Percentiles rank a stretch among this genome's conserved stretches.
Conservation (phyloP, 352 stramenopile species). For the Phytophthora meadii region DNA sequence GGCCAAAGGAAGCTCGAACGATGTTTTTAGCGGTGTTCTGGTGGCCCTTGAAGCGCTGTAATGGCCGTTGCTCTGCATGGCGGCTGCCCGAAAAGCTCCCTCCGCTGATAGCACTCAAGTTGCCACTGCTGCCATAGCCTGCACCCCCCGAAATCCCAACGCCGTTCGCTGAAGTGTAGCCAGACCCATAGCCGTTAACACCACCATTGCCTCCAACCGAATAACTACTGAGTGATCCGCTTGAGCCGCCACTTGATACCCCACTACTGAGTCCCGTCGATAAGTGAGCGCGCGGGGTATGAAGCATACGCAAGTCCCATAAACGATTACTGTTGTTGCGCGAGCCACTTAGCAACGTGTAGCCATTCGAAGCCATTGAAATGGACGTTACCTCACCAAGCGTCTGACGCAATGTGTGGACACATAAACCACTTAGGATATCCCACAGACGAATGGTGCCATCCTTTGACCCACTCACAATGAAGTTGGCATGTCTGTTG, state of each 20-base stretch:
- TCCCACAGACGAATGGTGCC: slow-evolving; percentile 88
- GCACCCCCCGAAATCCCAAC: slow-evolving; percentile 22
- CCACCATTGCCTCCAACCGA: slow-evolving; percentile 16
- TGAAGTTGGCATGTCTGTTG: slow-evolving; percentile 87
- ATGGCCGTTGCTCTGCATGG: slow-evolving; percentile 64
- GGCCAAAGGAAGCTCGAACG: slow-evolving; percentile 84
- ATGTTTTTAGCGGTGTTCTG: slow-evolving; percentile 92
- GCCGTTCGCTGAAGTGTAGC: slow-evolving; percentile 27
- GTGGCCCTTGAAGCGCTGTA: slow-evolving; percentile 90
- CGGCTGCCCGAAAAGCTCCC: slow-evolving; percentile 37
- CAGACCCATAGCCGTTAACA: slow-evolving; percentile 27
- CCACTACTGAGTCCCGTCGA: slow-evolving; percentile 42
- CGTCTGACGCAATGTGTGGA: slow-evolving; percentile 87
- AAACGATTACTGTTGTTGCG: slow-evolving; percentile 90
- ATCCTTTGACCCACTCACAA: slow-evolving; percentile 89
- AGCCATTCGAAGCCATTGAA: slow-evolving; percentile 83
- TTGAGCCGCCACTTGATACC: slow-evolving; percentile 32
- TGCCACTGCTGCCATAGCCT: slow-evolving; percentile 36
- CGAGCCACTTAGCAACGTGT: slow-evolving; percentile 81
- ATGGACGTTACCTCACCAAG: slow-evolving; percentile 89
- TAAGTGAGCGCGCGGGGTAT: slow-evolving; percentile 67
- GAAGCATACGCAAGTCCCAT: slow-evolving; percentile 90
- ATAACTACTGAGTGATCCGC: slow-evolving; percentile 38
- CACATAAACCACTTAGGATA: slow-evolving; percentile 87
- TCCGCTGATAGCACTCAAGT: slow-evolving; percentile 32